Evolutionary conservation across 441 rosid genomes (phyloP).

Genomic region (Populus hybrid): DNA sequence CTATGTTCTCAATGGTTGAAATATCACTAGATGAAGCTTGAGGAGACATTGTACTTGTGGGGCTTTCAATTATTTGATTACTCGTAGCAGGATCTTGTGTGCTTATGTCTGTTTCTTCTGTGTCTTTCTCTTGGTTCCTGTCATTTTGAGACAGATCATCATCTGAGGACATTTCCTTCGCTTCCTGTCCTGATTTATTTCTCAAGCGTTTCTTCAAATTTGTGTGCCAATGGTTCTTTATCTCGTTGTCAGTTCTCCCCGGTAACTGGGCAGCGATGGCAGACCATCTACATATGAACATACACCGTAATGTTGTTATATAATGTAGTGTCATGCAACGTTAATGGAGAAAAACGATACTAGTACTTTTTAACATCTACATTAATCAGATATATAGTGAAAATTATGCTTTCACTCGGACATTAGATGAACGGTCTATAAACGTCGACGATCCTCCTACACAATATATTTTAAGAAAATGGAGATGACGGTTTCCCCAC

Average conservation of each 20-base stretch:
- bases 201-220: slow-evolving; percentile 42
- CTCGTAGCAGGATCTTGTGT: not conserved
- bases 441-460: too few species aligned
- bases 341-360: not conserved
- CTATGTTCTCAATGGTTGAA: slow-evolving; percentile 10
- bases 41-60: slow-evolving; percentile 14
- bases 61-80: slow-evolving; percentile 25
- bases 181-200: not conserved
- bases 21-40: slow-evolving; percentile 21
- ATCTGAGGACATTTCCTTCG: not conserved
- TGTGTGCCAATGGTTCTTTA: slow-evolving; percentile 70
- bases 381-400: too few species aligned
- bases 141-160: not conserved
- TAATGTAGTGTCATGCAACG: not conserved
- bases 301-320: not conserved
- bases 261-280: slow-evolving; percentile 53
- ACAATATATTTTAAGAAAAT: too few species aligned
- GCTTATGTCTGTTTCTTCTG: not conserved
- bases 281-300: slow-evolving; percentile 44
- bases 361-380: not conserved
- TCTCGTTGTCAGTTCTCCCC: slow-evolving; percentile 60
- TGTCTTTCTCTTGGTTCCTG: not conserved
- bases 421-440: too few species aligned
- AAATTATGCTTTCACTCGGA: too few species aligned
- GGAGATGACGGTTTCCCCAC: not conserved